Evolutionary conservation across 73 alveolate genomes (phyloP).

Genomic region (Tetrahymena elliotti): DNA sequence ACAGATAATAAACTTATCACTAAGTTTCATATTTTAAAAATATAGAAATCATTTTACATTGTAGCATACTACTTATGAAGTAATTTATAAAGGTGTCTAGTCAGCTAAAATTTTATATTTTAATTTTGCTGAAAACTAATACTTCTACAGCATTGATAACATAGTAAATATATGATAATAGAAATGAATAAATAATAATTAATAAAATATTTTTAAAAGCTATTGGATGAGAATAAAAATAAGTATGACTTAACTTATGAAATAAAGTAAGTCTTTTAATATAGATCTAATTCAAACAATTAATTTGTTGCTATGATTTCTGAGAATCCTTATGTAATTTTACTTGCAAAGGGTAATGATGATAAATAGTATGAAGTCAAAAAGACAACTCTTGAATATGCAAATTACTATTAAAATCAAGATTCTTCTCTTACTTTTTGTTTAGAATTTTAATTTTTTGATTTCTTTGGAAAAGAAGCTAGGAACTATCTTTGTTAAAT

Average conservation of each 20-base stretch:
- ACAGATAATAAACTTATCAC: too few relatives aligned
- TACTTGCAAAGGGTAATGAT: background rate
- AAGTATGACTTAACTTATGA: background rate
- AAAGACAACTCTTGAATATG: background rate
- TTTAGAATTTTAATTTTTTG: background rate
- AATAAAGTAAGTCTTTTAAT: background rate
- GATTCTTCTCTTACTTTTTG: background rate
- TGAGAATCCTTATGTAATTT: background rate
- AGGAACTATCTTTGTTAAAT: background rate
- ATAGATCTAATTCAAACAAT: background rate
- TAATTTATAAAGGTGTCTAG: background rate
- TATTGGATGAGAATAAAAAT: background rate
- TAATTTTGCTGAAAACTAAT: background rate
- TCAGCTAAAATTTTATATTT: background rate
- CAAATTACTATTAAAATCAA: background rate
- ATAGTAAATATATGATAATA: background rate
- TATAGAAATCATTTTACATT: background rate
- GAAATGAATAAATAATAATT: background rate
- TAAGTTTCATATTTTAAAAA: too few relatives aligned
- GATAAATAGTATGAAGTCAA: background rate
- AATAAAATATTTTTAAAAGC: background rate
- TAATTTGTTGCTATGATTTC: background rate
- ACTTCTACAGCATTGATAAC: background rate
- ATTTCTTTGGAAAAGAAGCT: background rate
- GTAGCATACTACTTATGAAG: background rate